These are phyloP conservation scores for Trypanosomatidae sp. DNA, from an alignment of 208 protist genomes.

Conservation along the genomic window DNA sequence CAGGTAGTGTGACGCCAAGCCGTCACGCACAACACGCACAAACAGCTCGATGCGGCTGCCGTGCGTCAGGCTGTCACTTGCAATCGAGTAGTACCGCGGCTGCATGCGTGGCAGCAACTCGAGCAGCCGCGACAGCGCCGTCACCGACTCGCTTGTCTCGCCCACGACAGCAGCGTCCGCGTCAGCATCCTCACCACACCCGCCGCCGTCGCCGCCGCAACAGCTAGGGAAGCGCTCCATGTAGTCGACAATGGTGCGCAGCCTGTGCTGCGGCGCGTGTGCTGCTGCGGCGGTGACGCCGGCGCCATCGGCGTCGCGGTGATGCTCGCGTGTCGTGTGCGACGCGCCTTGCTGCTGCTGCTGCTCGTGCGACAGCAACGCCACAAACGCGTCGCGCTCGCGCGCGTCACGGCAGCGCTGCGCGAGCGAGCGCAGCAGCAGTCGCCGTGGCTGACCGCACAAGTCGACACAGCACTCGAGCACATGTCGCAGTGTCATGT, in stretches of 20 bases:
- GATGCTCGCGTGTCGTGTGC: too few relatives aligned
- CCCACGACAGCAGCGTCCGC: too few relatives aligned
- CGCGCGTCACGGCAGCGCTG: constrained; percentile 39
- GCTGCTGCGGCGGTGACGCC: not conserved
- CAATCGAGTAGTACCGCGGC: constrained; percentile 94
- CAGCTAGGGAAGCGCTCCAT: constrained; percentile 59
- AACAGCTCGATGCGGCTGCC: constrained; percentile 52
- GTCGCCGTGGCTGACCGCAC: constrained; percentile 47
- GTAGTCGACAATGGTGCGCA: constrained; percentile 56
- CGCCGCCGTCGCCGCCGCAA: constrained; percentile 29
- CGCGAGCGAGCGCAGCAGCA: constrained; percentile 40
- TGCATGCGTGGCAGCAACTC: constrained; percentile 87
- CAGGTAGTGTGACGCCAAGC: constrained; percentile 72
- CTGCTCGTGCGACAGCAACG: too few relatives aligned
- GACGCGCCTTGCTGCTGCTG: too few relatives aligned
- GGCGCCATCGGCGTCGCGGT: not conserved
- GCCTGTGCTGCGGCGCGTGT: constrained; percentile 3
- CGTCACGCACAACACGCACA: constrained; percentile 71
- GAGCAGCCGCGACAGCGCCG: too few relatives aligned
- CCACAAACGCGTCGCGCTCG: constrained; percentile 40
- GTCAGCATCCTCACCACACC: too few relatives aligned
- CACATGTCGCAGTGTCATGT: constrained; percentile 17
- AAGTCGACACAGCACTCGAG: constrained; percentile 74
- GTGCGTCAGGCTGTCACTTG: constrained; percentile 72
- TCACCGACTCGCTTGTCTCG: too few relatives aligned